Evolutionary conservation across 2,329 filamentous ascomycete genomes (phyloP).

Genomic region (Escovopsis sp.): DNA sequence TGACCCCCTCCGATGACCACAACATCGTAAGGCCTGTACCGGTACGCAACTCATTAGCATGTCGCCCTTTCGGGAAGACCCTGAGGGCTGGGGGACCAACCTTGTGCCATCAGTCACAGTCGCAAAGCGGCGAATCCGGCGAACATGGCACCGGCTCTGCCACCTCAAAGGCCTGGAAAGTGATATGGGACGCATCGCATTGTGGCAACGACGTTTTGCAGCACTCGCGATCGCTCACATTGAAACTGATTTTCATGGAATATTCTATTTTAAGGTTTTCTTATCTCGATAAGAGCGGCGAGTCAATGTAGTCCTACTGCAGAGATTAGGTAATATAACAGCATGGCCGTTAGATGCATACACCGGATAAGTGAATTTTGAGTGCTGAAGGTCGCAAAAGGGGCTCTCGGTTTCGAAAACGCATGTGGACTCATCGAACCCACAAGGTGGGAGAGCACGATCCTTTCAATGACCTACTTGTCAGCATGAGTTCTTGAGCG

Average conservation of each 20-base stretch:
- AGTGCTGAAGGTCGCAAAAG: too few relatives aligned
- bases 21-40: constrained; percentile 62
- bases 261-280: background rate
- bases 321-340: background rate
- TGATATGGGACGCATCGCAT: constrained; percentile 17
- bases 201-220: constrained; percentile 1
- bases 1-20: constrained; percentile 93
- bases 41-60: background rate
- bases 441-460: background rate
- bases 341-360: background rate
- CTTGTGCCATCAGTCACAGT: constrained; percentile 17
- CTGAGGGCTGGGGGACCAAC: constrained; percentile 8
- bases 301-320: background rate
- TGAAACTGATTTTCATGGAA: background rate
- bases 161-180: constrained; percentile 11
- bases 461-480: background rate
- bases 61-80: background rate
- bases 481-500: too few relatives aligned
- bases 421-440: too few relatives aligned
- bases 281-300: background rate
- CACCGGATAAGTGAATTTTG: background rate
- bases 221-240: background rate
- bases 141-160: constrained; percentile 8
- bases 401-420: too few relatives aligned
- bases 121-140: constrained; percentile 13